phyloP scores from a whole-genome alignment of 2,329 filamentous ascomycete genomes.

The Thermothelomyces thermophilus region DNA sequence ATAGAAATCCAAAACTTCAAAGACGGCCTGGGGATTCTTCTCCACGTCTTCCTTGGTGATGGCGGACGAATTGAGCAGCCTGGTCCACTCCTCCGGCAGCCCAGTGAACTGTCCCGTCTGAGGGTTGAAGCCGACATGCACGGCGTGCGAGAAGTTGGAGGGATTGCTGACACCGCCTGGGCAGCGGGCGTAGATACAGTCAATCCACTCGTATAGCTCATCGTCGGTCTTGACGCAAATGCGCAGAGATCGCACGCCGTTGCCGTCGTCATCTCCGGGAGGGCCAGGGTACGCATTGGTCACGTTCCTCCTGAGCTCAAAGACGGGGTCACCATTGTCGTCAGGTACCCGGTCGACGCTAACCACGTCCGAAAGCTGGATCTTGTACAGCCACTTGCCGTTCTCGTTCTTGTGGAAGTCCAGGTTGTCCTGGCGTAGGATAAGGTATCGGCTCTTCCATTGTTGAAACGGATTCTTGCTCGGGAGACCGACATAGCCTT shows the following conservation, averaged over 20 bases:
- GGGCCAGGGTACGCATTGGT: constrained; percentile 59
- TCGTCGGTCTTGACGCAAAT: constrained; percentile 94
- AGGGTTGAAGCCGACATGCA: constrained; percentile 96
- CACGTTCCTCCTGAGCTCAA: constrained; percentile 79
- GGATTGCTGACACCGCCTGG: constrained; percentile 97
- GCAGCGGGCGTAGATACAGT: constrained; percentile 93
- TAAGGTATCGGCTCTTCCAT: constrained; percentile 88
- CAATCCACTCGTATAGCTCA: constrained; percentile 98
- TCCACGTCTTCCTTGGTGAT: constrained; percentile 99
- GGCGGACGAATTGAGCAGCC: constrained; percentile 88
- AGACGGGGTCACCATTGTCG: constrained; percentile 84
- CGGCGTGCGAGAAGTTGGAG: constrained; percentile 94
- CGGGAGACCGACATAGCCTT: constrained; percentile 43
- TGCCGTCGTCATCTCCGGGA: constrained; percentile 72
- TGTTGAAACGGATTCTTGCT: constrained; percentile 75
- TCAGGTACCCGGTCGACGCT: constrained; percentile 70
- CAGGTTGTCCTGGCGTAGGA: constrained; percentile 84
- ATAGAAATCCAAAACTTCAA: constrained; percentile 80
- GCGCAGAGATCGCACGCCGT: constrained; percentile 73
- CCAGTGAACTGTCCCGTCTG: constrained; percentile 93
- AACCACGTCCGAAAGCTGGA: constrained; percentile 79
- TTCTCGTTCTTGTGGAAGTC: constrained; percentile 92
- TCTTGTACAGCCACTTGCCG: constrained; percentile 78
- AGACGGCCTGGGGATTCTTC: constrained; percentile 82
- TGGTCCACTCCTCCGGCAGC: constrained; percentile 93